Evolutionary conservation across 2,329 filamentous ascomycete genomes (phyloP), one percentile per base, ranked within the genome.

Genomic region (Aotearoamyces nothofagi): DNA sequence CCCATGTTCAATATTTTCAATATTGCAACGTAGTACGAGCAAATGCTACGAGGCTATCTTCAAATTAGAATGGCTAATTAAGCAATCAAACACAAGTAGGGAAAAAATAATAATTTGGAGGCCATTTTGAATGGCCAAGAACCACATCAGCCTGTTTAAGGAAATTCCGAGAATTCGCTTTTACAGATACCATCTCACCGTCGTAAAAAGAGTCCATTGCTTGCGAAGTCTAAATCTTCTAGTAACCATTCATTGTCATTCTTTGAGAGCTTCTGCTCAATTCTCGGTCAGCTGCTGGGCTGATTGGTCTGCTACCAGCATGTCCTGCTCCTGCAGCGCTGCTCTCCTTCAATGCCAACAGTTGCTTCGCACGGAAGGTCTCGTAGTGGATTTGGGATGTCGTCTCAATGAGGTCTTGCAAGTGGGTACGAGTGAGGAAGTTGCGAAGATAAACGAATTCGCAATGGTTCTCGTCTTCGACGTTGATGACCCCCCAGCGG

Each of bases 341-440:
- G 68, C 80, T 93, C 67, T 98, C 90, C 74, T 96, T 98, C 54
- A 98, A 70, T 33, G 90, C 90, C 52, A 98, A 64, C 49, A 98
- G 67, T 61, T 98, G 90, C 76, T 98, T 98, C 49, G 90, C 86
- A 59, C 90, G 86, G 86, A 98, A 98, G 35, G 84, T 92, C 69
- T 98, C 90, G 68, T 98, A 98, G 69, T 98, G 90, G 59, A 94
- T 98, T 66, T 98, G 90, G 45, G 86, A 94, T 26, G 90, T 98
- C 17, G 90, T 98, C 64, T 98, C 90, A 57, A 98, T 94, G 43
- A 98, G 73, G 51, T 98, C 90, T 67, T 98, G 90, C 33, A 98
- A 73, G 58, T 98, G 90, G 39, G 90, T 96, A 53, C 90, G 83
- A 47, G 92, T 92, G 40, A 98, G 73, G 73, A 98, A 98, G 69